A percentile compares a stretch with the other conserved stretches of the same genome.
phyloP scores from a whole-genome alignment of 441 rosid species.

The Mallotus repandus region DNA sequence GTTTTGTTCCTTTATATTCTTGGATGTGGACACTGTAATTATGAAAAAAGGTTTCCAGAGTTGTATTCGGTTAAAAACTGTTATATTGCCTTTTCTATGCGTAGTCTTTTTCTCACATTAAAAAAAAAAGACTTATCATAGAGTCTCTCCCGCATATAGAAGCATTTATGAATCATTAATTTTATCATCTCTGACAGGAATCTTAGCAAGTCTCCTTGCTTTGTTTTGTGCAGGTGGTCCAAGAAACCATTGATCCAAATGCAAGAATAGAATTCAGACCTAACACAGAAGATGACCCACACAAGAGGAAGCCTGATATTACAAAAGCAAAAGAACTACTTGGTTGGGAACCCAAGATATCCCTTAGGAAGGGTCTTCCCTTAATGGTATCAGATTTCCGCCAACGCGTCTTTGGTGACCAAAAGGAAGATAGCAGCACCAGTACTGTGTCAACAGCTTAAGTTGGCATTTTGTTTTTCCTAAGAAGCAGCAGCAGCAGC shows the following conservation, averaged over 20 bases:
- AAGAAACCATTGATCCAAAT: slow-evolving; percentile 90
- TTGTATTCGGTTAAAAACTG: not conserved
- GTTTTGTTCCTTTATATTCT: not conserved
- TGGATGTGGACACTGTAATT: not conserved
- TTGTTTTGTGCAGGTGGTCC: slow-evolving; percentile 66
- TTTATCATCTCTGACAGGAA: not conserved
- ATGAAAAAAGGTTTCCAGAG: not conserved
- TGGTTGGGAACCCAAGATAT: slow-evolving; percentile 91
- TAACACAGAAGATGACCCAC: slow-evolving; percentile 96
- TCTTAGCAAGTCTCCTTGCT: not conserved
- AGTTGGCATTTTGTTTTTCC: slow-evolving; percentile 17
- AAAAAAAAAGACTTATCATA: not conserved
- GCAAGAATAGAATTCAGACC: slow-evolving; percentile 88
- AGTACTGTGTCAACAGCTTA: slow-evolving; percentile 36
- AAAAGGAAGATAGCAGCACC: slow-evolving; percentile 49
- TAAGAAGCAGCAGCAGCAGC: not conserved
- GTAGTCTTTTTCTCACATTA: not conserved
- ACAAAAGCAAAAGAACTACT: slow-evolving; percentile 77
- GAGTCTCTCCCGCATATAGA: no score
- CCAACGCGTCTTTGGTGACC: slow-evolving; percentile 85
- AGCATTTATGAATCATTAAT: not conserved
- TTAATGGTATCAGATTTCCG: slow-evolving; percentile 84
- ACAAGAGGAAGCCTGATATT: slow-evolving; percentile 97
- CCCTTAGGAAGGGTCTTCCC: slow-evolving; percentile 85
- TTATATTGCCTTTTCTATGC: not conserved